These are phyloP conservation scores for Trypanosoma brucei DNA, from an alignment of 208 protist species.

Conservation along the genomic window DNA sequence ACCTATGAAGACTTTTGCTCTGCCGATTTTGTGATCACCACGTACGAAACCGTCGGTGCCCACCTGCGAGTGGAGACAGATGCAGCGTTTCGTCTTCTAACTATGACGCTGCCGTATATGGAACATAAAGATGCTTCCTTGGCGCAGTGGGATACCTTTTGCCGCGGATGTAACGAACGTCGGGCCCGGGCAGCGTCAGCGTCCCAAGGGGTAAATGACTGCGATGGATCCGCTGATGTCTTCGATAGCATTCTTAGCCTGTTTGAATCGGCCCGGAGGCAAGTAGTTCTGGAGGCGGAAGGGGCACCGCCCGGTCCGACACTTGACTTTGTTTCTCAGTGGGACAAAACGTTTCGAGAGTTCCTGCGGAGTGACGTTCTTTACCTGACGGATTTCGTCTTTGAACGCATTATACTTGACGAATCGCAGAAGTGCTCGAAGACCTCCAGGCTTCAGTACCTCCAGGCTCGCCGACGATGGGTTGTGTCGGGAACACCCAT, in stretches of 20 bases:
- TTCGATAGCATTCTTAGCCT: no score
- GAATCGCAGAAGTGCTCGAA: constrained; percentile 47
- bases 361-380: background rate
- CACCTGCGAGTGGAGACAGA: constrained; percentile 42
- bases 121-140: background rate
- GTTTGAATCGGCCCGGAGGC: no score
- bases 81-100: background rate
- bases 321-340: constrained; percentile 7
- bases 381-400: constrained; percentile 31
- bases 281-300: no score
- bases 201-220: no score
- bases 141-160: constrained; percentile 1
- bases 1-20: constrained; percentile 28
- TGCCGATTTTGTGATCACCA: constrained; percentile 60
- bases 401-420: constrained; percentile 53
- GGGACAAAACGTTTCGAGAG: constrained; percentile 4
- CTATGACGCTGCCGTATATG: background rate
- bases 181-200: no score
- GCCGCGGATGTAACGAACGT: no score
- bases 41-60: constrained; percentile 55
- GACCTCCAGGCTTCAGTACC: constrained; percentile 26
- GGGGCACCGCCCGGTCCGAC: background rate
- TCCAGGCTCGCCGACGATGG: constrained; percentile 38
- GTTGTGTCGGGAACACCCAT: constrained; percentile 57
- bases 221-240: no score